Evolutionary conservation across 805 yeast species (phyloP).

Genomic region (Saturnispora mendoncae): DNA sequence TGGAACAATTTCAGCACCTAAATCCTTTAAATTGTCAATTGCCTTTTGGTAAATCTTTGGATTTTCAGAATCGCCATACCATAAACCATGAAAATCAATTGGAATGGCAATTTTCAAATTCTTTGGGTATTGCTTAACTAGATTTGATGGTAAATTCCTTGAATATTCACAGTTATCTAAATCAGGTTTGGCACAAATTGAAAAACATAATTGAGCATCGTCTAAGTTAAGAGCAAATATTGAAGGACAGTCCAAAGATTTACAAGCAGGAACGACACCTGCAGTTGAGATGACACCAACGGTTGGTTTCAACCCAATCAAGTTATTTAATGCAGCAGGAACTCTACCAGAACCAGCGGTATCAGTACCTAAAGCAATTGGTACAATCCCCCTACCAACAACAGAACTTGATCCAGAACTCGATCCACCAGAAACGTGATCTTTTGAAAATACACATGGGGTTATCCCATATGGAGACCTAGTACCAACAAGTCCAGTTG

Average conservation of each 20-base stretch:
- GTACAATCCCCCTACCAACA: slow-evolving; percentile 84
- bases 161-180: slow-evolving; percentile 66
- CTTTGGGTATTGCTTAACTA: slow-evolving; percentile 48
- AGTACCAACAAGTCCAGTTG: slow-evolving; percentile 93
- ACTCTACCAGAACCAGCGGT: slow-evolving; percentile 98
- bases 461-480: slow-evolving; percentile 93
- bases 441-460: slow-evolving; percentile 62
- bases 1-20: slow-evolving; percentile 51
- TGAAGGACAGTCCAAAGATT: slow-evolving; percentile 87
- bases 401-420: slow-evolving; percentile 93
- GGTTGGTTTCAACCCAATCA: slow-evolving; percentile 89
- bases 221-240: slow-evolving; percentile 66
- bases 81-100: slow-evolving; percentile 42
- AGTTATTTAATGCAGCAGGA: slow-evolving; percentile 89
- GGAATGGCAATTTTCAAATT: slow-evolving; percentile 74
- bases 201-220: slow-evolving; percentile 77
- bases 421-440: slow-evolving; percentile 90
- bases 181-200: slow-evolving; percentile 66
- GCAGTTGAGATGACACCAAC: slow-evolving; percentile 75
- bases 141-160: slow-evolving; percentile 60
- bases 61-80: slow-evolving; percentile 79
- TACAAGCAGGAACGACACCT: slow-evolving; percentile 98
- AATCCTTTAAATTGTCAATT: slow-evolving; percentile 39
- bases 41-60: slow-evolving; percentile 59
- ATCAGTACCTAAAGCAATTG: slow-evolving; percentile 87